A percentile compares a stretch with the other conserved stretches of the same genome.
These are phyloP conservation scores for Pichia nanzhaoensis DNA, from an alignment of 805 yeast genomes.

Conservation along the genomic window DNA sequence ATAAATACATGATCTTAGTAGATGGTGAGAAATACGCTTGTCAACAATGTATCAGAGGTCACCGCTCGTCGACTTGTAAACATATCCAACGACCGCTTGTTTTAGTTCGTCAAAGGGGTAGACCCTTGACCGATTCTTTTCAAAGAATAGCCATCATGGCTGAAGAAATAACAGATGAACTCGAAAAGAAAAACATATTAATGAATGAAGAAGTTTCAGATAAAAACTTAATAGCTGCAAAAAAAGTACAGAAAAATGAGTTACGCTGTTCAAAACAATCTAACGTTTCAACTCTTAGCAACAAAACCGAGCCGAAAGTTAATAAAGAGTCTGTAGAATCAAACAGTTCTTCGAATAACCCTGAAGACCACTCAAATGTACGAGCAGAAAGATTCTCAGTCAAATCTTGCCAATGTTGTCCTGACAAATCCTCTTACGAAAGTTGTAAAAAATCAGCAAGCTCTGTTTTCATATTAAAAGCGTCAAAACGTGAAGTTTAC, in stretches of 20 bases:
- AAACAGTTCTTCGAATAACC: neutral
- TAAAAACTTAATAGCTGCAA: constrained; percentile 5
- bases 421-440: neutral
- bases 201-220: constrained; percentile 1
- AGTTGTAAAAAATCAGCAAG: constrained; percentile 9
- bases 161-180: constrained; percentile 23
- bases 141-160: constrained; percentile 58
- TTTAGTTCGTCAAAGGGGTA: constrained; percentile 83
- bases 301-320: neutral
- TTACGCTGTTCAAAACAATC: neutral
- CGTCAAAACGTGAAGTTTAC: constrained; percentile 31
- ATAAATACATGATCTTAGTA: constrained; percentile 47
- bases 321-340: neutral
- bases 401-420: constrained; percentile 4
- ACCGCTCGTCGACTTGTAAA: constrained; percentile 78
- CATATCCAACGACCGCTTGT: constrained; percentile 76
- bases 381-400: too few species aligned
- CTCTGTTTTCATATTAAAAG: constrained; percentile 29
- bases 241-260: neutral
- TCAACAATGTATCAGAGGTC: constrained; percentile 85
- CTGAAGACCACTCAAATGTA: neutral
- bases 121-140: constrained; percentile 60
- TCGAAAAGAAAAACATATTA: neutral
- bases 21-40: constrained; percentile 80
- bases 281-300: neutral